Conservation (phyloP, 495 filamentous ascomycete genomes). For the Penicillium chermesinum region DNA sequence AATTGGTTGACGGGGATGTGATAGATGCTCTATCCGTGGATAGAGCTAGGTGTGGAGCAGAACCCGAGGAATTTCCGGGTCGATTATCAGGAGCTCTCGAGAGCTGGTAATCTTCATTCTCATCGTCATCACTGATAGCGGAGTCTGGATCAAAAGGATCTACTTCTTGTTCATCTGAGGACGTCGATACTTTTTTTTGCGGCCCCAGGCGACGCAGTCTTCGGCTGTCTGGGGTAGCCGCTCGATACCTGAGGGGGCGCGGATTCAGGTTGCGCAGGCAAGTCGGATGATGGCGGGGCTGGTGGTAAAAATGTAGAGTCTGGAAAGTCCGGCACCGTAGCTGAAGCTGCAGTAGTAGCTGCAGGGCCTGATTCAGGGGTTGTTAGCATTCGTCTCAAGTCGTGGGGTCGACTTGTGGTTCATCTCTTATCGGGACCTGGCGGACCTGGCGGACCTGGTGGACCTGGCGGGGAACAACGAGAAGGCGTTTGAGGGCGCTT, state of each 20-base stretch:
- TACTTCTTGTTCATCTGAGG: constrained; percentile 24
- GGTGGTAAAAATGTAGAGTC: background rate
- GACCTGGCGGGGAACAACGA: no score
- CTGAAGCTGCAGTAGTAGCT: constrained; percentile 1
- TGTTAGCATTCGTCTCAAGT: constrained; percentile 4
- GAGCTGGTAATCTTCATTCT: constrained; percentile 6
- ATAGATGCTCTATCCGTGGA: constrained; percentile 18
- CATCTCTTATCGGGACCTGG: constrained; percentile 18
- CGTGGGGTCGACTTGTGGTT: constrained; percentile 1
- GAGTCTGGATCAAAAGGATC: constrained; percentile 31
- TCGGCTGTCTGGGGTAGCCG: constrained; percentile 15
- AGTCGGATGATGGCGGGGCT: constrained; percentile 1
- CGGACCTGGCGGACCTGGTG: no score
- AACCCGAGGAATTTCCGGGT: constrained; percentile 15
- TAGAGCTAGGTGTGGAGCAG: constrained; percentile 28
- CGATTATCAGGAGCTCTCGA: constrained; percentile 15
- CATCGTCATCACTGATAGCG: constrained; percentile 24
- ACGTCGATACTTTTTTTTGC: constrained; percentile 25
- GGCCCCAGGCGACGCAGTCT: constrained; percentile 16
- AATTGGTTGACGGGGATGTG: constrained; percentile 8
- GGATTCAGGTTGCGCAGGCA: background rate
- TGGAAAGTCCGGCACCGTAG: background rate
- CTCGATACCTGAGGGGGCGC: constrained; percentile 9
- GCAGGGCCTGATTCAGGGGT: constrained; percentile 10
- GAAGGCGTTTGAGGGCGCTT: background rate